Conservation (phyloP, 1,139 yeast genomes). For the Saccharomyces hybrid region DNA sequence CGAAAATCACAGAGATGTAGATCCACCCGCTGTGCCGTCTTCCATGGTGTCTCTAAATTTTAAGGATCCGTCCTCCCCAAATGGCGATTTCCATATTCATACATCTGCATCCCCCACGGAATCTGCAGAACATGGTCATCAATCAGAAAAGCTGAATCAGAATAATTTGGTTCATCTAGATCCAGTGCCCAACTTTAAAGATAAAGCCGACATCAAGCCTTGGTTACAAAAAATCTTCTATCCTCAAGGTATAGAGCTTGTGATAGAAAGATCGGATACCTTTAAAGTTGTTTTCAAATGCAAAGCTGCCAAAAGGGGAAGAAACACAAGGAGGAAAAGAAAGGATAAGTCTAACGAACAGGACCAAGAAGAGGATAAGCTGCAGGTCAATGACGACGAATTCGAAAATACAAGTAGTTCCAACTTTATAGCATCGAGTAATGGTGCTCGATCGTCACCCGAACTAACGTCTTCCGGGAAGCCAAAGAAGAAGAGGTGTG, state of each 20-base stretch:
- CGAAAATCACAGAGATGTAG: neutral
- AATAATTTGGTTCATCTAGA: conserved; percentile 31
- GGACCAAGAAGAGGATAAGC: neutral
- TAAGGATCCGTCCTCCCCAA: neutral
- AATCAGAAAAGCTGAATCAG: conserved; percentile 16
- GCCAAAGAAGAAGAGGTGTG: conserved; percentile 27
- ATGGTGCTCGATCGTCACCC: neutral
- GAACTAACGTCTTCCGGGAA: neutral
- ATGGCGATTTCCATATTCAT: neutral
- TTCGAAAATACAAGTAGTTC: neutral
- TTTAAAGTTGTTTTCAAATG: conserved; percentile 65
- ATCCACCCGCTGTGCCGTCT: neutral
- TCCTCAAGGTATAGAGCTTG: conserved; percentile 50
- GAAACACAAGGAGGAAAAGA: conserved; percentile 11
- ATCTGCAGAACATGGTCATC: conserved; percentile 4
- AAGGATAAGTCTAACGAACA: neutral
- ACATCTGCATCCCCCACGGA: neutral
- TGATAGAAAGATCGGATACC: conserved; percentile 63
- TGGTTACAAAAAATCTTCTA: conserved; percentile 50
- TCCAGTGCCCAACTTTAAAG: conserved; percentile 37
- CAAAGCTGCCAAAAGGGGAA: conserved; percentile 36
- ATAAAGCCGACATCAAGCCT: conserved; percentile 51
- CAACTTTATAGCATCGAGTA: neutral
- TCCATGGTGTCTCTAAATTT: neutral
- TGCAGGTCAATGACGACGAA: neutral